These are phyloP conservation scores for Globisporangium lucens DNA, from an alignment of 352 stramenopile species.

Conservation along the genomic window DNA sequence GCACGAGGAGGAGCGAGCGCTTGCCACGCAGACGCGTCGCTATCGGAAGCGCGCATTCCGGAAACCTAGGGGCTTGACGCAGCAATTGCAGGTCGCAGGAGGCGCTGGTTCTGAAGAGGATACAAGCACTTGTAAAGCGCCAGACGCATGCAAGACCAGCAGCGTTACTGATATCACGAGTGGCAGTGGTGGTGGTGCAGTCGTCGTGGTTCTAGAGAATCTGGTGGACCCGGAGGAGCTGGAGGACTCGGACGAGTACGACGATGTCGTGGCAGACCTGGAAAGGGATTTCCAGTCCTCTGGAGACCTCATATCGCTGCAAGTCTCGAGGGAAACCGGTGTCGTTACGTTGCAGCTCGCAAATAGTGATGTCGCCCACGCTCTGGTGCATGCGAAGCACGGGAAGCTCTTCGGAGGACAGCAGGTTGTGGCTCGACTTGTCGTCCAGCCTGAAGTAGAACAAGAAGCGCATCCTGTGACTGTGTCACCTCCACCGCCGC, in stretches of 20 bases:
- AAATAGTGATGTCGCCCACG: conserved; percentile 13
- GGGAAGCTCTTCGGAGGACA: conserved; percentile 37
- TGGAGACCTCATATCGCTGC: conserved; percentile 5
- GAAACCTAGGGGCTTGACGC: not conserved
- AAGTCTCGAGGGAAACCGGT: conserved; percentile 14
- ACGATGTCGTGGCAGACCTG: conserved; percentile 37
- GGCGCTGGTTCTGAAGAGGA: not conserved
- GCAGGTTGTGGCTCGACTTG: conserved; percentile 15
- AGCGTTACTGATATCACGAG: not conserved
- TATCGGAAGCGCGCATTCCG: conserved; percentile 11
- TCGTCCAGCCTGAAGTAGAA: conserved; percentile 4
- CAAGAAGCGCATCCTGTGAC: conserved; percentile 16
- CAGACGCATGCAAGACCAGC: not conserved
- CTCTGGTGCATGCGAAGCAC: conserved; percentile 21
- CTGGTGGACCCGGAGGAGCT: conserved; percentile 44
- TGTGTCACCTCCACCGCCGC: not conserved
- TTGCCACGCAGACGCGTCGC: conserved; percentile 4
- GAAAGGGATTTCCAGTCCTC: not conserved
- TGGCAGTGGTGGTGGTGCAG: not conserved
- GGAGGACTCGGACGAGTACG: conserved; percentile 49
- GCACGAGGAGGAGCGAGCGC: not conserved
- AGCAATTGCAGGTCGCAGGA: not conserved
- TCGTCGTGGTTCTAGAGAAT: conserved; percentile 13
- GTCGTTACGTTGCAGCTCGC: conserved; percentile 20
- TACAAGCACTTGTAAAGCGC: not conserved